Evolutionary conservation across 371 early-diverging fungal genomes (phyloP).

Genomic region (Syncephalastrum contaminatum): DNA sequence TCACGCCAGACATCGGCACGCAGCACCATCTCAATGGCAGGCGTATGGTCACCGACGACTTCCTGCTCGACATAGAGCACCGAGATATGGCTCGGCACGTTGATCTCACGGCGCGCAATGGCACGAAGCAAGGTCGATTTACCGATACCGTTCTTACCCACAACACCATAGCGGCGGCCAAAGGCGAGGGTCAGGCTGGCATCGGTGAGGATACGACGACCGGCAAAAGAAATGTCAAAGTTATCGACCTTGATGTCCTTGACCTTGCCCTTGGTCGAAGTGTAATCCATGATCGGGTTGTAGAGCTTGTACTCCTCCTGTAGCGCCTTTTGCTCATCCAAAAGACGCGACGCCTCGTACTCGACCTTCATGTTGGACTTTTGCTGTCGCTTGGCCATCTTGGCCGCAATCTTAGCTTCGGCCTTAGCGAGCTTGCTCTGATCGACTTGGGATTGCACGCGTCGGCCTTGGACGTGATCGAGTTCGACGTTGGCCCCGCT

Average conservation of each 20-base stretch:
- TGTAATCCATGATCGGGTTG: slow-evolving; percentile 85
- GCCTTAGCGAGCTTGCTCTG: slow-evolving; percentile 89
- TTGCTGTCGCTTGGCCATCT: slow-evolving; percentile 82
- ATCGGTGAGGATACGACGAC: slow-evolving; percentile 90
- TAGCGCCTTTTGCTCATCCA: slow-evolving; percentile 67
- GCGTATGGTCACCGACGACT: slow-evolving; percentile 87
- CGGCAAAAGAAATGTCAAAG: slow-evolving; percentile 95
- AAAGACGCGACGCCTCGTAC: slow-evolving; percentile 80
- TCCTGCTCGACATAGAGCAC: slow-evolving; percentile 98
- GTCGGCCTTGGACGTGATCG: slow-evolving; percentile 64
- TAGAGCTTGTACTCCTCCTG: slow-evolving; percentile 70
- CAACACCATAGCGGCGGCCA: slow-evolving; percentile 93
- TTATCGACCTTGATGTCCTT: slow-evolving; percentile 95
- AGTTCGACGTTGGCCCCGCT: slow-evolving; percentile 55
- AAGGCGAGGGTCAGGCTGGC: slow-evolving; percentile 80
- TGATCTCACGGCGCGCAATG: slow-evolving; percentile 88
- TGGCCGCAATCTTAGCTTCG: slow-evolving; percentile 89
- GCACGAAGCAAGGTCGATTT: slow-evolving; percentile 97
- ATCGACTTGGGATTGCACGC: slow-evolving; percentile 86
- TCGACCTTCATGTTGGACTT: slow-evolving; percentile 57
- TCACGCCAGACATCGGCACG: slow-evolving; percentile 96
- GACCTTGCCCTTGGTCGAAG: slow-evolving; percentile 78
- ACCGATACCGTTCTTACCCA: slow-evolving; percentile 98
- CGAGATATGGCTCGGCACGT: slow-evolving; percentile 84
- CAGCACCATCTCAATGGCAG: slow-evolving; percentile 86